These are phyloP conservation scores for Chiua virens DNA, from an alignment of 768 basidiomycete species.

Conservation along the genomic window DNA sequence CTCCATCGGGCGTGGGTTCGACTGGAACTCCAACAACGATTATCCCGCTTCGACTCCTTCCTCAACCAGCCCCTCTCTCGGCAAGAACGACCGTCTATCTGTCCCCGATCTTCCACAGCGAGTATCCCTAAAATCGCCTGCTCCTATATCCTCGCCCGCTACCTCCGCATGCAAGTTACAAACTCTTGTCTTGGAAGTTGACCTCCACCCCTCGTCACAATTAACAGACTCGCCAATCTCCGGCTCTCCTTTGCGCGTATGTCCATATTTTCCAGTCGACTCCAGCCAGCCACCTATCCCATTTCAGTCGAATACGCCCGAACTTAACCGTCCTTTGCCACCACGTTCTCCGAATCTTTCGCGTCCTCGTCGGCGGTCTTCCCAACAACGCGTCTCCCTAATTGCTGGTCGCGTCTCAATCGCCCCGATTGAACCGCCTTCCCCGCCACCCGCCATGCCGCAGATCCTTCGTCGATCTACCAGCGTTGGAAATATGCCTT, in stretches of 20 bases:
- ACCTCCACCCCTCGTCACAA: constrained; percentile 28
- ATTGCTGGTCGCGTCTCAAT: constrained; percentile 82
- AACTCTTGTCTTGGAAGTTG: constrained; percentile 22
- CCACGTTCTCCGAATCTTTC: constrained; percentile 56
- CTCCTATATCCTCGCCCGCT: constrained; percentile 13
- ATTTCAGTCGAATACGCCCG: constrained; percentile 19
- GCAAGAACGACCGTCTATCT: constrained; percentile 5
- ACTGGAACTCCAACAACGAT: constrained; percentile 58
- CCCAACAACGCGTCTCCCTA: constrained; percentile 81
- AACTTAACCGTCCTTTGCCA: constrained; percentile 30
- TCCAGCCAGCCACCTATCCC: constrained; percentile 18
- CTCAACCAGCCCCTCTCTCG: constrained; percentile 6
- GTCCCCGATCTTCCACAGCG: constrained; percentile 14
- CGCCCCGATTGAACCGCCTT: constrained; percentile 71
- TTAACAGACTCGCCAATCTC: constrained; percentile 31
- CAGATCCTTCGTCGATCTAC: constrained; percentile 63
- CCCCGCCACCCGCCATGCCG: constrained; percentile 58
- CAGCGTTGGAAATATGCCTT: constrained; percentile 64
- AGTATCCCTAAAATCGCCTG: constrained; percentile 7
- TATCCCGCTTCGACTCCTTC: constrained; percentile 13
- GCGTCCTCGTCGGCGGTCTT: constrained; percentile 73
- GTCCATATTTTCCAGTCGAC: constrained; percentile 31
- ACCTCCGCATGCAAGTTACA: constrained; percentile 28
- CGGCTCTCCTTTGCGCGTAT: constrained; percentile 34
- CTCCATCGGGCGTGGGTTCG: constrained; percentile 78